These are phyloP conservation scores for Phaeosphaeria sp. DNA, from an alignment of 2,329 filamentous ascomycete genomes.

Conservation along the genomic window DNA sequence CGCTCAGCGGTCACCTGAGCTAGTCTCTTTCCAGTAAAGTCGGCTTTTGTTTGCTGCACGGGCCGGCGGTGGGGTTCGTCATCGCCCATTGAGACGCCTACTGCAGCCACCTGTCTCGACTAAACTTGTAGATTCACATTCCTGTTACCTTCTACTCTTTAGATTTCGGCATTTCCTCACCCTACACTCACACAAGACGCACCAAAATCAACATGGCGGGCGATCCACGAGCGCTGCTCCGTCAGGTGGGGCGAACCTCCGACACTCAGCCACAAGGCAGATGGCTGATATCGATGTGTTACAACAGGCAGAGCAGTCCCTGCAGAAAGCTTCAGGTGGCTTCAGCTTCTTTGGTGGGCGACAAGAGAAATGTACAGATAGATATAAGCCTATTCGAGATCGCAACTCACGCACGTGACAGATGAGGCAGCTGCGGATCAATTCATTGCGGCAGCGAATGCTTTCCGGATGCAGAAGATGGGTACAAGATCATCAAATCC, in stretches of 20 bases:
- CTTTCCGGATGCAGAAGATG: conserved; percentile 85
- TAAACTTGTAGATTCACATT: conserved; percentile 19
- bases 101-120: conserved; percentile 44
- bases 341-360: conserved; percentile 90
- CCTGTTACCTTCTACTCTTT: conserved; percentile 11
- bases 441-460: conserved; percentile 88
- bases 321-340: conserved; percentile 74
- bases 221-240: conserved; percentile 46
- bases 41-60: conserved; percentile 23
- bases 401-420: conserved; percentile 32
- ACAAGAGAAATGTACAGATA: conserved; percentile 72
- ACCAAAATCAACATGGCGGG: conserved; percentile 41
- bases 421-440: conserved; percentile 85
- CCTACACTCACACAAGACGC: not conserved
- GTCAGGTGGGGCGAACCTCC: conserved; percentile 43
- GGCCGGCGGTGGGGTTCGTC: conserved; percentile 31
- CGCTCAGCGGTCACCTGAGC: conserved; percentile 3
- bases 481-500: conserved; percentile 57
- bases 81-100: conserved; percentile 38
- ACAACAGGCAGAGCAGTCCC: conserved; percentile 82
- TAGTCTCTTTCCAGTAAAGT: conserved; percentile 18
- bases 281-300: conserved; percentile 34
- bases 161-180: conserved; percentile 2
- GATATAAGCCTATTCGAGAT: not conserved
- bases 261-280: conserved; percentile 37